Conservation (phyloP, 306 rosid species). For the Betula pendula region DNA sequence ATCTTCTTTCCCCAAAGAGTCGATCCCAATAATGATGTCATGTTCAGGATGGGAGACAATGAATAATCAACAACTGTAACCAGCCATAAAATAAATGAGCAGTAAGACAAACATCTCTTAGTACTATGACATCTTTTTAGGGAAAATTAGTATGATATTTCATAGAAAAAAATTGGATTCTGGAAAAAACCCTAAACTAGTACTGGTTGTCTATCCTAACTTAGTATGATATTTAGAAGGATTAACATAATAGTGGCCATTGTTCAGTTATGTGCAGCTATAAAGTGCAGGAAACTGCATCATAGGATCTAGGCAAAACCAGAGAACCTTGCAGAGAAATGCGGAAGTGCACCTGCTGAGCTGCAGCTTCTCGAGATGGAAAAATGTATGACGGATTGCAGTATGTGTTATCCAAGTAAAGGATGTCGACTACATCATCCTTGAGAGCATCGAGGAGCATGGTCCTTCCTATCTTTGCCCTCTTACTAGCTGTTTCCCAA, state of each 20-base stretch:
- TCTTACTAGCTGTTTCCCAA: conserved; percentile 53
- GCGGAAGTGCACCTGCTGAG: conserved; percentile 47
- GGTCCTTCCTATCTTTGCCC: conserved; percentile 37
- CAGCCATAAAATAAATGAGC: conserved; percentile 9
- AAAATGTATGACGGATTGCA: conserved; percentile 67
- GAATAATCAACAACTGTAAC: conserved; percentile 55
- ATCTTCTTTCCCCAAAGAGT: conserved; percentile 71
- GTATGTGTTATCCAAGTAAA: conserved; percentile 72
- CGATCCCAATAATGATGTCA: conserved; percentile 65
- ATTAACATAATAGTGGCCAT: neutral
- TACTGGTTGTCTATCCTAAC: too few relatives aligned
- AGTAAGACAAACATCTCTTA: neutral
- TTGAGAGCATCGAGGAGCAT: conserved; percentile 48
- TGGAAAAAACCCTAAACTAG: too few relatives aligned
- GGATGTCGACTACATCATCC: conserved; percentile 42
- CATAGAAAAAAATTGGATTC: neutral
- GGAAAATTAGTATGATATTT: neutral
- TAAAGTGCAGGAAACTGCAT: neutral
- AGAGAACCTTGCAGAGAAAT: conserved; percentile 5
- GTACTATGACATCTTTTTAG: neutral
- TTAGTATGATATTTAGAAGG: neutral
- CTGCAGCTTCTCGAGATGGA: conserved; percentile 52
- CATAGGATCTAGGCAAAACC: neutral
- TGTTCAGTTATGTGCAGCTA: neutral
- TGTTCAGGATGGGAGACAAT: conserved; percentile 67